Base-by-base conservation (phyloP, 2,329 filamentous ascomycete genomes). In the Ophiostoma sp. region DNA sequence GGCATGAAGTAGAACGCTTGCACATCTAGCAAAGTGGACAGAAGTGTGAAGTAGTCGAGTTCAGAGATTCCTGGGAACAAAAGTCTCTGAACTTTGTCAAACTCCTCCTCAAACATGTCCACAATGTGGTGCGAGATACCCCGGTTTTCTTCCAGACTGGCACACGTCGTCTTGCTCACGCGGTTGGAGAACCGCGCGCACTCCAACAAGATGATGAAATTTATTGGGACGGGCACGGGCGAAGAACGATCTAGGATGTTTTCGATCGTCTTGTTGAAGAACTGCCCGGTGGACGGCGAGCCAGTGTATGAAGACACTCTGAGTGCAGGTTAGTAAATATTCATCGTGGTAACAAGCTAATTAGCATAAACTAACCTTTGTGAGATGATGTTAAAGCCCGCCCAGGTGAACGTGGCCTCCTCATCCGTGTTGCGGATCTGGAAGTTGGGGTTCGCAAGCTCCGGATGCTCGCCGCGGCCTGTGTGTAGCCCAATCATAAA, bases 1-100 rank as follows among this genome's bases (percentile, higher is more conserved):
- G 84, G 84, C 75, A 84, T 81, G 76, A 88, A 85, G 80, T 88
- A 88, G 78, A 85, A 87, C 1, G 81, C 79, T 75, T 89, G 86
- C 9, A 88, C 82, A 72, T 89, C 86, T n/a, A 87, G 82, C 28
- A 85, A 82, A 0, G 86, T 84, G 0, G 85, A 81, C 3, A 88
- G 78, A 9, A 86, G 79, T 68, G 85, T 84, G 76, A 88, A 86
- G 19, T 83, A 81, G 70, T 86, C 84, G 28, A 86, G 78, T 52
- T 87, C 86, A 72, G 85, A 84, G 64, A 85, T 83, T 39, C 84
- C 81, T 12, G 82, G 83, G 45, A 83, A 82, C n/a, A 87, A 79
- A 1, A 85, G 78, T 3, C 84, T 81, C 72, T 83, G 83, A 1
- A 87, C 78, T n/a, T 82, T 81, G 70, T 85, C 83, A 76, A 87